Conservation (phyloP, 805 yeast genomes). For the Citeromyces matritensis region DNA sequence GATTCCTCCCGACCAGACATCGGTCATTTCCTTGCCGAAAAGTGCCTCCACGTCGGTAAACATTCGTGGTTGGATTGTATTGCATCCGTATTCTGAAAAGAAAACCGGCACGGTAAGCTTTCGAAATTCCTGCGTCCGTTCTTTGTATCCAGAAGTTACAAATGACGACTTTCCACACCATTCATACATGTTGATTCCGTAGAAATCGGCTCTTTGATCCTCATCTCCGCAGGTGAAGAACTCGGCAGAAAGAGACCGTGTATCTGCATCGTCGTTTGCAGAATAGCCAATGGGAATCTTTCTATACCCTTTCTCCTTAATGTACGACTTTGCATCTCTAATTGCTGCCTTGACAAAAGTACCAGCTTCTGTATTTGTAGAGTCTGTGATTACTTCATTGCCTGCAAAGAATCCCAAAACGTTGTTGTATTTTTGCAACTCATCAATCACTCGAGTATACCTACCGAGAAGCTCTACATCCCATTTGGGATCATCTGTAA, state of each 20-base stretch:
- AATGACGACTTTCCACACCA: conserved; percentile 67
- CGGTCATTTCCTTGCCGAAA: conserved; percentile 57
- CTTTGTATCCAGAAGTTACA: conserved; percentile 46
- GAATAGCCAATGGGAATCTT: conserved; percentile 71
- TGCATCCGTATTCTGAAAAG: conserved; percentile 80
- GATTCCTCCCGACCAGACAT: conserved; percentile 83
- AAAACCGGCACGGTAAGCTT: conserved; percentile 59
- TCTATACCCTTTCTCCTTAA: conserved; percentile 45
- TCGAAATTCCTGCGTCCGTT: conserved; percentile 46
- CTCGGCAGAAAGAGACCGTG: conserved; percentile 56
- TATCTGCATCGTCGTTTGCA: conserved; percentile 57
- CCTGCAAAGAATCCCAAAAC: conserved; percentile 77
- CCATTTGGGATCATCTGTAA: conserved; percentile 54
- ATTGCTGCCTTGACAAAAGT: conserved; percentile 76
- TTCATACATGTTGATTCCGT: conserved; percentile 82
- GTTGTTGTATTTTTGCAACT: conserved; percentile 54
- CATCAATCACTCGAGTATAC: conserved; percentile 57
- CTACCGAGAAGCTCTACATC: conserved; percentile 43
- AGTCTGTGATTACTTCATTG: conserved; percentile 66
- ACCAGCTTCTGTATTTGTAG: conserved; percentile 55
- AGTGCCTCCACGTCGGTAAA: conserved; percentile 60
- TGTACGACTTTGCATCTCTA: conserved; percentile 63
- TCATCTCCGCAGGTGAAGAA: conserved; percentile 64
- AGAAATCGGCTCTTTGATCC: conserved; percentile 59
- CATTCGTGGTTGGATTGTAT: conserved; percentile 49